Conservation (phyloP, 2,329 filamentous ascomycete genomes). For the Allantophomopsis cytisporea region DNA sequence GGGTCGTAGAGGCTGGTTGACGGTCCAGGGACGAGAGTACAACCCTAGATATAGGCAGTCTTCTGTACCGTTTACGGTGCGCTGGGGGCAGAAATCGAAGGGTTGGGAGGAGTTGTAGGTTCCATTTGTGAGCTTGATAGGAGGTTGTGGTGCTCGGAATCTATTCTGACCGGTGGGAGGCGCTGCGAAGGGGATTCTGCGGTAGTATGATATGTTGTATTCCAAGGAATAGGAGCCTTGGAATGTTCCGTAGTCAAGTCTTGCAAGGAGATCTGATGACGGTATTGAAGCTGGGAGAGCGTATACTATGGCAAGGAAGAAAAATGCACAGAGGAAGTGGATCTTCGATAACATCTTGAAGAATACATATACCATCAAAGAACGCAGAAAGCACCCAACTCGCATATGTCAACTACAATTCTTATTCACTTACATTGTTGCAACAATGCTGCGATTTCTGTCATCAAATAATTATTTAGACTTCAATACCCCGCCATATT, state of each 20-base stretch:
- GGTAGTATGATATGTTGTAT: conserved; percentile 45
- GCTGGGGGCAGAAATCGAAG: conserved; percentile 45
- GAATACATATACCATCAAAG: no score
- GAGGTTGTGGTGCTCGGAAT: conserved; percentile 46
- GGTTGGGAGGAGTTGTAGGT: conserved; percentile 38
- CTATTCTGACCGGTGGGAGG: conserved; percentile 42
- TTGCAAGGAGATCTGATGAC: conserved; percentile 21
- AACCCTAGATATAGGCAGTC: conserved; percentile 49
- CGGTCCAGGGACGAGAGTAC: conserved; percentile 41
- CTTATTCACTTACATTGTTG: no score
- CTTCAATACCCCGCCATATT: no score
- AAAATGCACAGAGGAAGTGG: no score
- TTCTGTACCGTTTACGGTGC: conserved; percentile 40
- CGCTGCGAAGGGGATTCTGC: conserved; percentile 46
- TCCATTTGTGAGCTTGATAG: conserved; percentile 28
- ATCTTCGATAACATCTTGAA: no score
- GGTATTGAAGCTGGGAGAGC: conserved; percentile 6
- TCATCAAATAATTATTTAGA: no score
- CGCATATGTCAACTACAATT: no score
- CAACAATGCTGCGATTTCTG: no score
- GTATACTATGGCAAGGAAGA: no score
- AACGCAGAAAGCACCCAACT: no score
- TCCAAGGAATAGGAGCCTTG: conserved; percentile 32
- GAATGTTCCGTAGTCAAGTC: conserved; percentile 35
- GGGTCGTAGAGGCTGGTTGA: conserved; percentile 29